Evolutionary conservation across 192 early-diverging fungal species (phyloP).

Genomic region (Entrophospora sp.): DNA sequence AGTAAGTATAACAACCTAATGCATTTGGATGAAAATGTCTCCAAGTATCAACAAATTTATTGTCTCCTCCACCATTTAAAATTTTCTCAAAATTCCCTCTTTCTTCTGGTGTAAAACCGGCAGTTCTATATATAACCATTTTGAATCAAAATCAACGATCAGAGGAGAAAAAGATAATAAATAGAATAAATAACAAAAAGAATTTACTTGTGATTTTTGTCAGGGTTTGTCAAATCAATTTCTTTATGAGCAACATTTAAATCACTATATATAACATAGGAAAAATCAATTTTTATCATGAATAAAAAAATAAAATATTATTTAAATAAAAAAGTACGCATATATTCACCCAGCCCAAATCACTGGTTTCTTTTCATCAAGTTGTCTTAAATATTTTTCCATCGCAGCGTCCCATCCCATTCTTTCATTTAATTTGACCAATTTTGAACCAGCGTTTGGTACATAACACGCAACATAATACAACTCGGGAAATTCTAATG

Average conservation of each 20-base stretch:
- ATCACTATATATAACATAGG: slow-evolving; percentile 50
- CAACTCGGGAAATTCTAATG: slow-evolving; percentile 56
- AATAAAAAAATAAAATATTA: neutral
- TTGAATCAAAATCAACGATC: neutral
- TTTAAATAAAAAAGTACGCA: neutral
- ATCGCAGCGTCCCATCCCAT: slow-evolving; percentile 56
- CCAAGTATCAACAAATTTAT: slow-evolving; percentile 62
- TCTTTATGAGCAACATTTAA: slow-evolving; percentile 78
- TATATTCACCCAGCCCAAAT: slow-evolving; percentile 62
- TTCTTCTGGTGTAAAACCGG: slow-evolving; percentile 81
- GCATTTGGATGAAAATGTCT: slow-evolving; percentile 60
- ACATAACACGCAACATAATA: slow-evolving; percentile 66
- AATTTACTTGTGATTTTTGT: slow-evolving; percentile 56
- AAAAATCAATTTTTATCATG: neutral
- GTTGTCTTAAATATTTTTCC: slow-evolving; percentile 52
- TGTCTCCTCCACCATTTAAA: slow-evolving; percentile 39
- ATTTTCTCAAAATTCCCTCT: slow-evolving; percentile 57
- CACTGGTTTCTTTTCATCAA: slow-evolving; percentile 63
- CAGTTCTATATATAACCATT: slow-evolving; percentile 32
- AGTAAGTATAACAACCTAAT: slow-evolving; percentile 67
- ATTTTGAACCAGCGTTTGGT: slow-evolving; percentile 68
- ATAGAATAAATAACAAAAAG: neutral
- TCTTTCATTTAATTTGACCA: slow-evolving; percentile 59
- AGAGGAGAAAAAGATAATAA: neutral
- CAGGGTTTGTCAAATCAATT: slow-evolving; percentile 66